These are phyloP conservation scores for Clitoria ternatea DNA, from an alignment of 306 rosid species.

Conservation along the genomic window DNA sequence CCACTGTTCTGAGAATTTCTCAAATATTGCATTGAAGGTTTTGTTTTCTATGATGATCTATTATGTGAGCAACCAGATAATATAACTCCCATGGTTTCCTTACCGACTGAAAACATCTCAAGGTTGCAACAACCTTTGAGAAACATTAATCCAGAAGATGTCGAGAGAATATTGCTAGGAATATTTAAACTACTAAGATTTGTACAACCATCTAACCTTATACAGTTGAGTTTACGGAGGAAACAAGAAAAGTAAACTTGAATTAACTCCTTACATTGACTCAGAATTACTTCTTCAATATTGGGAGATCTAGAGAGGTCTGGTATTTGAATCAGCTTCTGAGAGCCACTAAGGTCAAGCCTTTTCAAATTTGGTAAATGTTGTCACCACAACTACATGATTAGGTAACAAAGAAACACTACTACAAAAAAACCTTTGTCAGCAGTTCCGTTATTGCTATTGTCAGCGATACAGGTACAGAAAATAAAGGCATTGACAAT, in stretches of 20 bases:
- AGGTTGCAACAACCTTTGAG: neutral
- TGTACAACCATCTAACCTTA: neutral
- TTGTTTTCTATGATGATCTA: no score
- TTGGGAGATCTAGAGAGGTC: conserved; percentile 9
- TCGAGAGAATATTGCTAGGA: conserved; percentile 19
- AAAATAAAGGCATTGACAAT: no score
- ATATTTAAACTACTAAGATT: neutral
- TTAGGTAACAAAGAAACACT: no score
- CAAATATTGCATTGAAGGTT: no score
- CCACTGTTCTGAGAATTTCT: no score
- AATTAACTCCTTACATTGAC: neutral
- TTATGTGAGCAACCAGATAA: neutral
- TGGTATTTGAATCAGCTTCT: neutral
- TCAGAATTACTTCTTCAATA: conserved; percentile 29
- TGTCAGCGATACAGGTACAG: no score
- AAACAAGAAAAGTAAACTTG: conserved; percentile 17
- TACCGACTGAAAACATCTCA: conserved; percentile 1
- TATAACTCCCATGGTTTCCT: neutral
- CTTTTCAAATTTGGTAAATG: conserved; percentile 26
- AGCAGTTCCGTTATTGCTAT: no score
- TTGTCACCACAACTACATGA: neutral
- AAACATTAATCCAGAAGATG: conserved; percentile 7
- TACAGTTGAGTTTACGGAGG: conserved; percentile 20
- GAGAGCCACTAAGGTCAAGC: neutral
- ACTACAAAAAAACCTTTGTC: no score